phyloP scores from a whole-genome alignment of 1,139 yeast species.

The Sugiyamaella pinicola region DNA sequence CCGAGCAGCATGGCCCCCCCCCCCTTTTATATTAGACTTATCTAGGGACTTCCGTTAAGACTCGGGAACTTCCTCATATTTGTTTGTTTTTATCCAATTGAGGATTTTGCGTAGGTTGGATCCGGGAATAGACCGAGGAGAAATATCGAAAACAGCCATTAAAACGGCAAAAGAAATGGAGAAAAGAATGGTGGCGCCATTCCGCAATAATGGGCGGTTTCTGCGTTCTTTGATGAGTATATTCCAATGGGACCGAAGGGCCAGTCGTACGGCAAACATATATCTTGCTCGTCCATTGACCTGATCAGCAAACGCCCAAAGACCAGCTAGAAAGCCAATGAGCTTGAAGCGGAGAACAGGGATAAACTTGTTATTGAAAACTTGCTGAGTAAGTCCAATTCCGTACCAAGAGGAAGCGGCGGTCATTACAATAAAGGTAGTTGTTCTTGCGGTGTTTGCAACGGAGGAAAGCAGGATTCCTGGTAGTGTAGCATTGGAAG shows the following conservation, averaged over 20 bases:
- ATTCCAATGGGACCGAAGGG: conserved; percentile 44
- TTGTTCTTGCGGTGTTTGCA: conserved; percentile 38
- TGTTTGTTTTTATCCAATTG: conserved; percentile 40
- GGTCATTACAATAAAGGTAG: conserved; percentile 43
- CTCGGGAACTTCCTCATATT: conserved; percentile 33
- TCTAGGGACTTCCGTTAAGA: background rate
- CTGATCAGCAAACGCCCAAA: conserved; percentile 46
- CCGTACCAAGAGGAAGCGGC: conserved; percentile 47
- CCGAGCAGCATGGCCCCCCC: no score
- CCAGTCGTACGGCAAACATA: conserved; percentile 43
- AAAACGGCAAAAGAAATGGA: conserved; percentile 41
- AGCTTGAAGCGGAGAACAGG: conserved; percentile 43
- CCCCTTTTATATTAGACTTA: no score
- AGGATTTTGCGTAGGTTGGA: conserved; percentile 38
- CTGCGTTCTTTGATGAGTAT: conserved; percentile 36
- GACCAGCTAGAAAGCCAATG: conserved; percentile 46
- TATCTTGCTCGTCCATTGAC: conserved; percentile 42
- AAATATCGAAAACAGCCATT: conserved; percentile 41
- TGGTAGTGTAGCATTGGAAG: conserved; percentile 2
- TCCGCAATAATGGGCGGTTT: conserved; percentile 33
- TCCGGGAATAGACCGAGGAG: conserved; percentile 44
- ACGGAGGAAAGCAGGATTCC: conserved; percentile 28
- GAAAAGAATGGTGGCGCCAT: conserved; percentile 42
- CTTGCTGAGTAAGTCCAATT: conserved; percentile 42
- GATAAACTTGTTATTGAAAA: conserved; percentile 38